Percentiles rank a stretch among this genome's conserved stretches.
Evolutionary conservation across 495 filamentous ascomycete species (phyloP).

Genomic region (Parathielavia hyrcaniae): DNA sequence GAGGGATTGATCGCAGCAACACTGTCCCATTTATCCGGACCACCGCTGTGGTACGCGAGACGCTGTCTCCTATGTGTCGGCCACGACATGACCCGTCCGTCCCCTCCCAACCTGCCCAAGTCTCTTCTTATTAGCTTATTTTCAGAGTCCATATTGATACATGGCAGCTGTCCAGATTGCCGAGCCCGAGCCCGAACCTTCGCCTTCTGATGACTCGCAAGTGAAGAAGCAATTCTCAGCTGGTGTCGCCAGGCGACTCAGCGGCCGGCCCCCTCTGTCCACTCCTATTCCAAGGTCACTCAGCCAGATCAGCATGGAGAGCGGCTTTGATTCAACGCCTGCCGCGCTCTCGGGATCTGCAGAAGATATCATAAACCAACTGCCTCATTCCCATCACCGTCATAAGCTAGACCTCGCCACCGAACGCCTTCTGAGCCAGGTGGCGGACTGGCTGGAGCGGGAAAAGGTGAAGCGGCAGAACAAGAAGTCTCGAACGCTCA

Average conservation of each 20-base stretch:
- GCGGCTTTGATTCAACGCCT: conserved; percentile 19
- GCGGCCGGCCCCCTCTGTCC: conserved; percentile 35
- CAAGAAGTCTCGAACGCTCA: conserved; percentile 40
- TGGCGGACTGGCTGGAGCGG: conserved; percentile 71
- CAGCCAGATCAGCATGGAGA: conserved; percentile 33
- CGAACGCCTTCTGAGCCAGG: conserved; percentile 59
- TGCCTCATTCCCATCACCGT: conserved; percentile 29
- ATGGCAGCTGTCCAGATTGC: conserved; percentile 45
- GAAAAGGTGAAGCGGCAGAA: conserved; percentile 61
- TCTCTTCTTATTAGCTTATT: background rate
- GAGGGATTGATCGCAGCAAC: background rate
- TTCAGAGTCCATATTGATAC: conserved; percentile 19
- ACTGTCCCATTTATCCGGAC: background rate
- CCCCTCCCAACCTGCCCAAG: background rate
- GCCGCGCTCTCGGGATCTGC: conserved; percentile 25
- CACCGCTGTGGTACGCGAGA: background rate
- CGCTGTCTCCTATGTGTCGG: background rate
- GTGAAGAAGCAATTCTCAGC: conserved; percentile 44
- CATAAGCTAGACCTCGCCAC: conserved; percentile 37
- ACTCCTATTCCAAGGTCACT: conserved; percentile 33
- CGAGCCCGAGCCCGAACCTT: conserved; percentile 38
- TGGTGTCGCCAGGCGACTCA: conserved; percentile 36
- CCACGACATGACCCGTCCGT: background rate
- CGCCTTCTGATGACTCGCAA: conserved; percentile 33
- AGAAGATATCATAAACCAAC: conserved; percentile 30